Base-by-base conservation (phyloP, 805 yeast species). In the Blastobotrys chiropterorum region DNA sequence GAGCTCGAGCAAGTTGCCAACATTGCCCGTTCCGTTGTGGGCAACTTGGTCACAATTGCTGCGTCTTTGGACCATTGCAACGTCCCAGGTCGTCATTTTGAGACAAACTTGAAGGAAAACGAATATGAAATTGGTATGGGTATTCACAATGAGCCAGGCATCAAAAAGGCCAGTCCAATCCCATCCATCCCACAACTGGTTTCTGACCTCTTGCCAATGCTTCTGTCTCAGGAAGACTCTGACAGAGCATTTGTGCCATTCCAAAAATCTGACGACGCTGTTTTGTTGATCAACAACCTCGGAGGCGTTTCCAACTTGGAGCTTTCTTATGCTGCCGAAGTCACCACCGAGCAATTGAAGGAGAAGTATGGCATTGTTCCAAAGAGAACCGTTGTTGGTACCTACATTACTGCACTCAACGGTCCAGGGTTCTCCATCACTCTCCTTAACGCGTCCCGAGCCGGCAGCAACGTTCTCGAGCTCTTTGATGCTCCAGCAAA, bases 41-140 rank as follows among this genome's bases (percentile, higher is more conserved):
- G 72, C 19, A 83, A 80, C 61, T 62, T 87, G 58, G 96, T 86
- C 40, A 90, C 97, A 8, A 80, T 92, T 61, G 96, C 95, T 43
- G 88, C 95, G 1, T 85, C 96, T 1, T 74, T 90, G 58, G 96
- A 87, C 60, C 90, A 94, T 62, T 88, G 94, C 49, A 81, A 86
- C 43, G 95, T 90, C 19, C 97, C 98, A 3, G 95, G 95, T 3
- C 79, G 86, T 60, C 78, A 75, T 51, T 76, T 74, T 50, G 84
- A 78, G 61, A 72, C 74, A 31, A 66, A 69, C 51, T 76, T 88
- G 55, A 76, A 70, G 22, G 75, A 68, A 2, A 72, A 81, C 53
- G 88, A 86, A 67, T 84, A 86, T 64, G 98, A 90, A 67, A 76
- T 90, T 53, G 98, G 98, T 22, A 84, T 90, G 82, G 98, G 98